A percentile compares a stretch with the other conserved stretches of the same genome.
Conservation (phyloP, 768 basidiomycete genomes). For the Collybia sordida region DNA sequence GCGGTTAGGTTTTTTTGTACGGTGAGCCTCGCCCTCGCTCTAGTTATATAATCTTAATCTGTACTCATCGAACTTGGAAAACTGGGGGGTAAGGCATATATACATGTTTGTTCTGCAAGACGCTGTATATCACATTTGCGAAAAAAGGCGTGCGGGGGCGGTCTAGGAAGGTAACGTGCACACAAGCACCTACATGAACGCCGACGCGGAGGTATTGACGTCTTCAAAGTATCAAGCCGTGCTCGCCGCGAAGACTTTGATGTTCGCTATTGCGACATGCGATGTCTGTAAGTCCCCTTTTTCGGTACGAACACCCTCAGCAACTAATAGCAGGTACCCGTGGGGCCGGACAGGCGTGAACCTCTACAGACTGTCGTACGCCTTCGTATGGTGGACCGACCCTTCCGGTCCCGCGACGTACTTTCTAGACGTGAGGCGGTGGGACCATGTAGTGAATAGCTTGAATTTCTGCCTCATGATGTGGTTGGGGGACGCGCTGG, state of each 20-base stretch:
- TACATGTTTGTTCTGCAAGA: constrained; percentile 15
- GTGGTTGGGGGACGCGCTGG: constrained; percentile 27
- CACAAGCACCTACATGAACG: too few species aligned
- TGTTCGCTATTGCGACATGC: constrained; percentile 23
- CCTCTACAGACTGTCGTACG: constrained; percentile 22
- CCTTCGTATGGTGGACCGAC: constrained; percentile 17
- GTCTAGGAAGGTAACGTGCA: constrained; percentile 8
- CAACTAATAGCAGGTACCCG: too few species aligned
- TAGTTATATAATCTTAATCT: too few species aligned
- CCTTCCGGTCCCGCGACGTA: constrained; percentile 15
- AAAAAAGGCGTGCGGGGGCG: constrained; percentile 4
- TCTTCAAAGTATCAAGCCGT: constrained; percentile 15
- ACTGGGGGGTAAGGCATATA: constrained; percentile 12
- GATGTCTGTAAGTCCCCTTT: constrained; percentile 18
- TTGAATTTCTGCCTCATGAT: constrained; percentile 22
- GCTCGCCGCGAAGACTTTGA: constrained; percentile 17
- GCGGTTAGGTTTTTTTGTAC: too few species aligned
- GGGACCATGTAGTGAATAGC: constrained; percentile 23
- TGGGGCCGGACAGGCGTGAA: too few species aligned
- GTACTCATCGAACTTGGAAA: too few species aligned
- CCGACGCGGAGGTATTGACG: too few species aligned
- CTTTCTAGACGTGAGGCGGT: constrained; percentile 19
- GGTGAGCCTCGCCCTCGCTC: too few species aligned
- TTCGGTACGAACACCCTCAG: too few species aligned
- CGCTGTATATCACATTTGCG: constrained; percentile 14